These are phyloP conservation scores for Fusarium albosuccineum DNA, from an alignment of 2,329 filamentous ascomycete species.

Conservation along the genomic window DNA sequence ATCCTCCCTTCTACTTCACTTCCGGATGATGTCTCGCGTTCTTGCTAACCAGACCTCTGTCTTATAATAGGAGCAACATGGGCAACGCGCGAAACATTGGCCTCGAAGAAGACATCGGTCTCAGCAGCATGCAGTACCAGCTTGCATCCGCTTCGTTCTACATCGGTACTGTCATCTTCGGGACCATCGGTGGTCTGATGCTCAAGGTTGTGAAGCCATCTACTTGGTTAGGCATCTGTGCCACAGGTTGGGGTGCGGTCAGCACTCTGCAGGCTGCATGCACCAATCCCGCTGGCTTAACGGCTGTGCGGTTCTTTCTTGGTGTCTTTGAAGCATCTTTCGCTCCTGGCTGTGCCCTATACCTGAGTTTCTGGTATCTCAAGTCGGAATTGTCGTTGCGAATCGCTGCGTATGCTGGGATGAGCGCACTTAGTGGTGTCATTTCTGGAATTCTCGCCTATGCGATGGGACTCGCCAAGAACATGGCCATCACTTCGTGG, in stretches of 20 bases:
- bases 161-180: too few relatives aligned
- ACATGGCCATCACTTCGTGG: constrained; percentile 26
- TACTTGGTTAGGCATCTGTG: constrained; percentile 22
- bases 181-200: constrained; percentile 20
- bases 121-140: too few relatives aligned
- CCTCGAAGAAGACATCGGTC: too few relatives aligned
- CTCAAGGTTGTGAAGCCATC: constrained; percentile 29
- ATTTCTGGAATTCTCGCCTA: constrained; percentile 26
- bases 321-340: constrained; percentile 24
- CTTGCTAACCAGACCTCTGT: too few relatives aligned
- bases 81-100: too few relatives aligned
- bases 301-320: constrained; percentile 23
- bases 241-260: constrained; percentile 27
- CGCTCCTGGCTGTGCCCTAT: constrained; percentile 24
- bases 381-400: constrained; percentile 30
- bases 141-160: too few relatives aligned
- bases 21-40: too few relatives aligned
- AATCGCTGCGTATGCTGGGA: constrained; percentile 33
- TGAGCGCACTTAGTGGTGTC: constrained; percentile 33
- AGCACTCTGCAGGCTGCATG: constrained; percentile 28
- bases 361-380: constrained; percentile 30
- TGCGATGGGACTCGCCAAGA: constrained; percentile 21
- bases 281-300: constrained; percentile 17
- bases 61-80: too few relatives aligned
- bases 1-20: too few relatives aligned